A percentile compares a stretch with the other conserved stretches of the same genome.
Evolutionary conservation across 208 protist species (phyloP).

Genomic region (Trypanosoma mega): DNA sequence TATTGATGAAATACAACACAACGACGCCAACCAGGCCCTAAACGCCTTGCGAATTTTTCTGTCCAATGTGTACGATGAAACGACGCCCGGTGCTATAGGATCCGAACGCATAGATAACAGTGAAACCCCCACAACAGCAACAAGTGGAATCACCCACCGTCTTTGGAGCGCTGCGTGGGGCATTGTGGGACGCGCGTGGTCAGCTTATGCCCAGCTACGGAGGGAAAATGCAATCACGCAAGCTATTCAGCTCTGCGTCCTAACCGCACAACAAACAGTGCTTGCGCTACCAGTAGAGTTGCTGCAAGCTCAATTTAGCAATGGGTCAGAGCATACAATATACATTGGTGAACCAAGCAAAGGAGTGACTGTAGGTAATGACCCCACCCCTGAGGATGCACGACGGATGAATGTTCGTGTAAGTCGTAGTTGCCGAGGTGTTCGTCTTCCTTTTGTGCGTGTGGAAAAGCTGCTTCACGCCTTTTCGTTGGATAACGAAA

Average conservation of each 20-base stretch:
- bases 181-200: neutral
- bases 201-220: neutral
- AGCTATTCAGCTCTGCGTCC: constrained; percentile 21
- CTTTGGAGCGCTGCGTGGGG: neutral
- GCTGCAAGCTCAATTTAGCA: constrained; percentile 25
- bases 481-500: constrained; percentile 18
- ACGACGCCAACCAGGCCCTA: constrained; percentile 8
- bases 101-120: neutral
- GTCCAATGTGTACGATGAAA: constrained; percentile 10
- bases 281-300: constrained; percentile 28
- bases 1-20: constrained; percentile 7
- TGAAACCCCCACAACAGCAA: neutral
- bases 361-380: neutral
- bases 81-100: neutral
- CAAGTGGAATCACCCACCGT: neutral
- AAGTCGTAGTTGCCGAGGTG: constrained; percentile 9
- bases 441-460: constrained; percentile 16
- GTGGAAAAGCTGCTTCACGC: constrained; percentile 24
- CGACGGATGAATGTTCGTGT: constrained; percentile 24
- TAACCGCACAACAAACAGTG: constrained; percentile 26
- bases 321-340: constrained; percentile 2
- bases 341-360: constrained; percentile 21
- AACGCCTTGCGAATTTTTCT: constrained; percentile 13
- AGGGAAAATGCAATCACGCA: constrained; percentile 6
- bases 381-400: neutral